A percentile compares a stretch with the other conserved stretches of the same genome.
These are phyloP conservation scores for Kuraishia hungarica DNA, from an alignment of 805 yeast species.

Conservation along the genomic window DNA sequence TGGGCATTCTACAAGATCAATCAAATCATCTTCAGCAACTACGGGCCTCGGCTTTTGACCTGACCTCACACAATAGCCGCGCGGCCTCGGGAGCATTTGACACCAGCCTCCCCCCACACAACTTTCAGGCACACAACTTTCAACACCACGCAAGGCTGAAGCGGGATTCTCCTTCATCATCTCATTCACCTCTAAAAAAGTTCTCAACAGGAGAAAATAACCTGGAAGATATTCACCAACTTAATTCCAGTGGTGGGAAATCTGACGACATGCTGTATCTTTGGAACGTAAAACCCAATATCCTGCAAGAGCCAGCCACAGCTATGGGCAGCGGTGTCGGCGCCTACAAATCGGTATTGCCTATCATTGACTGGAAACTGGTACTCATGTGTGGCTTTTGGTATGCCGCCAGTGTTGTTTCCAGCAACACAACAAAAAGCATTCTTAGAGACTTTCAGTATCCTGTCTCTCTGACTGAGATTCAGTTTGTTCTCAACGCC, in stretches of 20 bases:
- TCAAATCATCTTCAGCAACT: not conserved
- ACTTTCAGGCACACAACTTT: not conserved
- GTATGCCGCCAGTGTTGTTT: constrained; percentile 75
- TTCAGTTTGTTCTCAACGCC: constrained; percentile 75
- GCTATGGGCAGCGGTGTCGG: not conserved
- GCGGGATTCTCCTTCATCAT: not conserved
- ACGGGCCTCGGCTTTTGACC: not conserved
- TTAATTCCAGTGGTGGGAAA: not conserved
- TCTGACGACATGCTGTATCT: not conserved
- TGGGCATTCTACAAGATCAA: not conserved
- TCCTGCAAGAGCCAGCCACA: not conserved
- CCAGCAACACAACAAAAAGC: constrained; percentile 74
- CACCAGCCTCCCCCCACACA: not conserved
- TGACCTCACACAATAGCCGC: not conserved
- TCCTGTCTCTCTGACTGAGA: constrained; percentile 85
- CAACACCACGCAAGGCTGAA: not conserved
- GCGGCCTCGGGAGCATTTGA: not conserved
- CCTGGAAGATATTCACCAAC: not conserved
- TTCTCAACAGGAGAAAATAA: not conserved
- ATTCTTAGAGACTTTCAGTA: constrained; percentile 62
- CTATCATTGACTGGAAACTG: constrained; percentile 20
- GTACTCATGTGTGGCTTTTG: constrained; percentile 55
- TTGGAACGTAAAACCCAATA: not conserved
- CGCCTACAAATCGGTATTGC: constrained; percentile 7
- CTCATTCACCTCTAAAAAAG: not conserved